Conservation (phyloP, 2,329 filamentous ascomycete genomes). For the Leptosphaerulina australis region DNA sequence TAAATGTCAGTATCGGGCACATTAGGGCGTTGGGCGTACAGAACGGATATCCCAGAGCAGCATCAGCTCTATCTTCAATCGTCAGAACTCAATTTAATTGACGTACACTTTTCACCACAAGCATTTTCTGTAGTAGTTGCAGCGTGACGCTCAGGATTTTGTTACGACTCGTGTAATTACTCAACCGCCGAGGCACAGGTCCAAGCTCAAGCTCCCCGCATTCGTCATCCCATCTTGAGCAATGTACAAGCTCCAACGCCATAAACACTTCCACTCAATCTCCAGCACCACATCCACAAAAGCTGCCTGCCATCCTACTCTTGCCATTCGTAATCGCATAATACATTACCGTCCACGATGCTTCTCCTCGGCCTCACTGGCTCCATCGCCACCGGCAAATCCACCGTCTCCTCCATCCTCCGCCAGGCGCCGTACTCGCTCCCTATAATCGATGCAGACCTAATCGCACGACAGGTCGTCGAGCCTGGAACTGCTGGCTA, state of each 20-base stretch:
- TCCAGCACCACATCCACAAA: background rate
- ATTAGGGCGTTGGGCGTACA: constrained; percentile 16
- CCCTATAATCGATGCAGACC: constrained; percentile 91
- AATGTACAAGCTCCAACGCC: background rate
- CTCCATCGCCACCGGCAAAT: constrained; percentile 97
- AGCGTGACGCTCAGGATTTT: background rate
- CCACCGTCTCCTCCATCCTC: constrained; percentile 87
- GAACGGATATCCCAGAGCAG: constrained; percentile 18
- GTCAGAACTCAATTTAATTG: background rate
- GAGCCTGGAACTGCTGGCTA: constrained; percentile 89
- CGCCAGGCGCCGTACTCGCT: constrained; percentile 80
- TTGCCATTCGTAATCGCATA: background rate
- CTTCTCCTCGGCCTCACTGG: constrained; percentile 94
- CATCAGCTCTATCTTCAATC: constrained; percentile 9
- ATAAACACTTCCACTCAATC: background rate
- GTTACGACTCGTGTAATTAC: background rate
- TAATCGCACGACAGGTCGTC: constrained; percentile 90
- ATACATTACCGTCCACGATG: constrained; percentile 60
- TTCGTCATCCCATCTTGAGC: constrained; percentile 8
- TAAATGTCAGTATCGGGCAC: background rate
- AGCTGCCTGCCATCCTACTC: too few relatives aligned
- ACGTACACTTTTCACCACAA: too few relatives aligned
- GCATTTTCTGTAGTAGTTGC: too few relatives aligned
- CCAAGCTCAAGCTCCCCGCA: constrained; percentile 23
- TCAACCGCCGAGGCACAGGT: constrained; percentile 17